These are phyloP conservation scores for Petasospora rhodanensis DNA, from an alignment of 1,139 yeast species.

Conservation along the genomic window DNA sequence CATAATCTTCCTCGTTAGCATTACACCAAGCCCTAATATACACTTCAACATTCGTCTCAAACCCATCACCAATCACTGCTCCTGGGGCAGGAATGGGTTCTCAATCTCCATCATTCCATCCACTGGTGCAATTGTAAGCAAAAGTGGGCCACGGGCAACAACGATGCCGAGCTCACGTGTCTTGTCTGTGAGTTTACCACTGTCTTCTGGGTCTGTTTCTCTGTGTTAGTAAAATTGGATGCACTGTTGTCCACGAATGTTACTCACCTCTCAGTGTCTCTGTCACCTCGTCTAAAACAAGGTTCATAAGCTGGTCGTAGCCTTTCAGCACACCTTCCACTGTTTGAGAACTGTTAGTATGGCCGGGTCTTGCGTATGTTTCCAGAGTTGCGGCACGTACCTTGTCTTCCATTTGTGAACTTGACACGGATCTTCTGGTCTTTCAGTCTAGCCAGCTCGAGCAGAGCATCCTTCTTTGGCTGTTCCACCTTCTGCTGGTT, in stretches of 20 bases:
- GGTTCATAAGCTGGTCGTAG: constrained; percentile 87
- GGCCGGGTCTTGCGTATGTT: no score
- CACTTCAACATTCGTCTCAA: no score
- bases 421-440: constrained; percentile 73
- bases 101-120: constrained; percentile 79
- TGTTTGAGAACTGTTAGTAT: constrained; percentile 22
- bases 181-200: constrained; percentile 41
- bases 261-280: constrained; percentile 57
- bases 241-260: background rate
- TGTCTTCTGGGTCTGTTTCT: constrained; percentile 55
- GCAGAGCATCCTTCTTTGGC: constrained; percentile 85
- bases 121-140: constrained; percentile 77
- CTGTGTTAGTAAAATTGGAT: constrained; percentile 27
- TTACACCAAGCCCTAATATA: background rate
- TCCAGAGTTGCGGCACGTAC: no score
- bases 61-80: no score
- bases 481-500: constrained; percentile 45
- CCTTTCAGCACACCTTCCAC: constrained; percentile 81
- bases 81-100: constrained; percentile 46
- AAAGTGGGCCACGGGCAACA: constrained; percentile 81
- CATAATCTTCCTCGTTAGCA: background rate
- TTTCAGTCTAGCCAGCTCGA: constrained; percentile 74
- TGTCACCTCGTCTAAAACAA: constrained; percentile 80
- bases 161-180: constrained; percentile 70
- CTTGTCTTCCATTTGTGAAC: constrained; percentile 79